Evolutionary conservation across 2,329 filamentous ascomycete species (phyloP).

Genomic region (Diaporthe nobilis): DNA sequence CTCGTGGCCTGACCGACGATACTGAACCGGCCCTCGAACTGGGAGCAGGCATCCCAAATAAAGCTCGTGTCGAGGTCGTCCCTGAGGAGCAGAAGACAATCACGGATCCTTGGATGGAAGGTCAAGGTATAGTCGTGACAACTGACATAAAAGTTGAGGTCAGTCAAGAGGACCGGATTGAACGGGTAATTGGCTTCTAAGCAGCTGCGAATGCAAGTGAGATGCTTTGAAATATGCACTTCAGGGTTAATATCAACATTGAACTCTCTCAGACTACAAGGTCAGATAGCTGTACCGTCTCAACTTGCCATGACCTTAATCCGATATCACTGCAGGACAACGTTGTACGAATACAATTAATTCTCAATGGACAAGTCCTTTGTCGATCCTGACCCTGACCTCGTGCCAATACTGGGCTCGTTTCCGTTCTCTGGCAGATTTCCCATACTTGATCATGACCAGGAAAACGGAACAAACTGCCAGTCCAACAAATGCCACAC

Average conservation of each 20-base stretch:
- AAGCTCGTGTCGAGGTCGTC: conserved; percentile 8
- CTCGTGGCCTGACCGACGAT: conserved; percentile 23
- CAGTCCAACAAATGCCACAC: conserved; percentile 50
- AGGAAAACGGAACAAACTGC: conserved; percentile 50
- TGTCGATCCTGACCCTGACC: conserved; percentile 48
- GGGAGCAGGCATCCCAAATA: background rate
- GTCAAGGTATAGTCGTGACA: conserved; percentile 36
- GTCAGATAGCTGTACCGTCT: background rate
- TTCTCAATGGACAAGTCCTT: conserved; percentile 48
- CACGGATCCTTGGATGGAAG: conserved; percentile 23
- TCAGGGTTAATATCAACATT: background rate
- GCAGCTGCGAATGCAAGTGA: background rate
- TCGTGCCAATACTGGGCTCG: conserved; percentile 49
- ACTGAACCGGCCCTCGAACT: conserved; percentile 27
- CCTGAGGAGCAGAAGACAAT: background rate
- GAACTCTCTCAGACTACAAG: background rate
- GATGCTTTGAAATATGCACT: background rate
- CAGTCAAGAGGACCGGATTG: conserved; percentile 37
- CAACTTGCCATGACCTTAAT: background rate
- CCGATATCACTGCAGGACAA: background rate
- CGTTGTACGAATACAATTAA: too few species aligned
- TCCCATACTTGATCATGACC: conserved; percentile 51
- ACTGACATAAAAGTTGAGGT: conserved; percentile 35
- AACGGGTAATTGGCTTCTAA: conserved; percentile 39
- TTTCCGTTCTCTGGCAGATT: conserved; percentile 48